Base-by-base conservation (phyloP, 768 basidiomycete species). In the Megacollybia marginata region DNA sequence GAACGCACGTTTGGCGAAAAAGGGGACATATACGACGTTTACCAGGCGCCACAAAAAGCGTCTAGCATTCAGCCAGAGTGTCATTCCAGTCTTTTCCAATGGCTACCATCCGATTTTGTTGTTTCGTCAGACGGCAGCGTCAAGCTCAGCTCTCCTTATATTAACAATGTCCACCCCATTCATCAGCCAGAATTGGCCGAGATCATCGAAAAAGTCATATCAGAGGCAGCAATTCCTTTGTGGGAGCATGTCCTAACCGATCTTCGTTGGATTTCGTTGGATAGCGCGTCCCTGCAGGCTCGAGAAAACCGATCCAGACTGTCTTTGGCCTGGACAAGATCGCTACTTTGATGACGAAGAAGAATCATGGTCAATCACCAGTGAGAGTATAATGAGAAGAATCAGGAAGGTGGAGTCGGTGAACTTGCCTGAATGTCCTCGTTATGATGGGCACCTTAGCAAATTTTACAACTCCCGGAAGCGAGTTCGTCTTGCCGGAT, bases 101-200 rank as follows among this genome's bases (percentile, higher is more conserved):
- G 56, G 56, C 49, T 57, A 5, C 54, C 56, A 15, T 57, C 56
- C n/a, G 54, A 57, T 42, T 57, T 57, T 23, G 33, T 32, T 20
- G 48, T 57, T 23, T 6, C 19, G 16, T 15, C 28, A 34, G 16
- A 47, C 33, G 52, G 49, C 33, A 40, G 13, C 18, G 50, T 53
- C 11, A 50, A 46, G 32, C 51, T 58, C 9, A 18, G 9, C n/a
- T 56, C 55, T 1, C 46, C 57, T 8, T 63, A 63, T 44, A 62
- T 66, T 55, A 63, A 66, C 54, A 63, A 64, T 43, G 52, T 34
- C 52, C 18, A 13, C 18, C 38, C 38, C 8, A 18, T 15, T 15
- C 38, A 40, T 40, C 38, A 40, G 13, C 48, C 47, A 5, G 44
- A 44, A 7, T 54, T 65, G 2, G 51, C 59, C 45, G 47, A 47